phyloP scores from a whole-genome alignment of 2,329 filamentous ascomycete genomes.

The Diplodia scrobiculata region DNA sequence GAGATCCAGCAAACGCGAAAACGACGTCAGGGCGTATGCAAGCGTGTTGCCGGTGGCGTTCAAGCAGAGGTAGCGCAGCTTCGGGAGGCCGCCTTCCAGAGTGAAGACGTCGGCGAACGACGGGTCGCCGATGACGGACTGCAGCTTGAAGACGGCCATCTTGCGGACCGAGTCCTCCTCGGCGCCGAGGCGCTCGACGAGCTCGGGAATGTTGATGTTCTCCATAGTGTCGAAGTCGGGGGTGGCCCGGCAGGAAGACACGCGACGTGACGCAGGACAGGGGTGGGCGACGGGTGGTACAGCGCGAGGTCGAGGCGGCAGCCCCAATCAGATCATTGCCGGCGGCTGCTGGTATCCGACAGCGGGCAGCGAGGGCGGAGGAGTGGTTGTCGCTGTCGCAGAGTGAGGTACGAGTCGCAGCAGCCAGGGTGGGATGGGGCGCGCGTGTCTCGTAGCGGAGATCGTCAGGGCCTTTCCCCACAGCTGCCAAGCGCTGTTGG shows the following conservation, averaged over 20 bases:
- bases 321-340: conserved; percentile 23
- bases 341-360: conserved; percentile 13
- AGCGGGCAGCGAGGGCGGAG: background rate
- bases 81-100: conserved; percentile 77
- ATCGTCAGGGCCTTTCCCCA: conserved; percentile 27
- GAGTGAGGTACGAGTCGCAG: background rate
- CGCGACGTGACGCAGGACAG: conserved; percentile 27
- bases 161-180: conserved; percentile 89
- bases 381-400: conserved; percentile 9
- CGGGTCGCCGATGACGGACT: conserved; percentile 91
- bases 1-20: conserved; percentile 84
- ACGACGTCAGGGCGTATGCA: conserved; percentile 88
- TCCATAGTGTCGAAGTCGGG: conserved; percentile 49
- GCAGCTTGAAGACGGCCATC: conserved; percentile 98
- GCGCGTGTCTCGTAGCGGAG: conserved; percentile 1
- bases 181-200: conserved; percentile 61
- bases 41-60: conserved; percentile 87
- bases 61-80: conserved; percentile 81
- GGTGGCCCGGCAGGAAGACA: conserved; percentile 3
- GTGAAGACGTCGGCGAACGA: conserved; percentile 97
- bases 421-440: conserved; percentile 8
- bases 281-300: conserved; percentile 5
- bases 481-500: conserved; percentile 6
- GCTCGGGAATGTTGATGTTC: conserved; percentile 58
- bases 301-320: conserved; percentile 1